A percentile compares a stretch with the other conserved stretches of the same genome.
These are phyloP conservation scores for Ceratocystis colombiana DNA, from an alignment of 2,329 filamentous ascomycete species.

Conservation along the genomic window DNA sequence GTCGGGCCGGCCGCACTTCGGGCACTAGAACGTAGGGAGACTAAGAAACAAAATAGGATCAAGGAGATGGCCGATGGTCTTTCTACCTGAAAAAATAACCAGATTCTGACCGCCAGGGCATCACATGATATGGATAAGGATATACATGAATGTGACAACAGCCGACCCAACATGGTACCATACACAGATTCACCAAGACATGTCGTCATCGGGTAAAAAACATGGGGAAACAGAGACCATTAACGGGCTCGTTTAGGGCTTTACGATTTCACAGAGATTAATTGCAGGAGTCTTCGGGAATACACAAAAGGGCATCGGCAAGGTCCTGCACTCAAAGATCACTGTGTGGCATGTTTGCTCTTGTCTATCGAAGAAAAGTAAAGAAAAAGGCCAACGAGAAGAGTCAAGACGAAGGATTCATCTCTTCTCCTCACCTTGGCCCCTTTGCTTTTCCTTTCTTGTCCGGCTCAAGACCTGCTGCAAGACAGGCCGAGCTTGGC, in stretches of 20 bases:
- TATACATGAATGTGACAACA: neutral
- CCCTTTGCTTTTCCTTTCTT: neutral
- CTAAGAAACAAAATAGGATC: too few relatives aligned
- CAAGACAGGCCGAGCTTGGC: constrained; percentile 23
- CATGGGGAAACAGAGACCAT: too few relatives aligned
- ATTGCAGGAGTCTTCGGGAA: constrained; percentile 24
- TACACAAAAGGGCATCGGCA: constrained; percentile 18
- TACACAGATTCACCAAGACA: neutral
- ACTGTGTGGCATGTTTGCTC: constrained; percentile 23
- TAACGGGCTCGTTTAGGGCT: neutral
- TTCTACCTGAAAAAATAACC: too few relatives aligned
- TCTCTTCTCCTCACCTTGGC: neutral
- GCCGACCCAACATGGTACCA: neutral
- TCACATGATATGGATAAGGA: too few relatives aligned
- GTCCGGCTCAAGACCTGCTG: constrained; percentile 25
- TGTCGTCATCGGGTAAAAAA: neutral
- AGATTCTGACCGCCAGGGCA: too few relatives aligned
- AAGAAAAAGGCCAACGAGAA: neutral
- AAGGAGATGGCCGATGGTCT: too few relatives aligned
- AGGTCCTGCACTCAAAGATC: constrained; percentile 26
- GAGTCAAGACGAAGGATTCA: neutral
- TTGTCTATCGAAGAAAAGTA: constrained; percentile 20
- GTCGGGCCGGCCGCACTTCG: too few relatives aligned
- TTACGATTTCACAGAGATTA: constrained; percentile 25
- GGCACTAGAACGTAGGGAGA: too few relatives aligned